Evolutionary conservation across 768 basidiomycete species (phyloP).

Genomic region (Tricholoma saponaceum): DNA sequence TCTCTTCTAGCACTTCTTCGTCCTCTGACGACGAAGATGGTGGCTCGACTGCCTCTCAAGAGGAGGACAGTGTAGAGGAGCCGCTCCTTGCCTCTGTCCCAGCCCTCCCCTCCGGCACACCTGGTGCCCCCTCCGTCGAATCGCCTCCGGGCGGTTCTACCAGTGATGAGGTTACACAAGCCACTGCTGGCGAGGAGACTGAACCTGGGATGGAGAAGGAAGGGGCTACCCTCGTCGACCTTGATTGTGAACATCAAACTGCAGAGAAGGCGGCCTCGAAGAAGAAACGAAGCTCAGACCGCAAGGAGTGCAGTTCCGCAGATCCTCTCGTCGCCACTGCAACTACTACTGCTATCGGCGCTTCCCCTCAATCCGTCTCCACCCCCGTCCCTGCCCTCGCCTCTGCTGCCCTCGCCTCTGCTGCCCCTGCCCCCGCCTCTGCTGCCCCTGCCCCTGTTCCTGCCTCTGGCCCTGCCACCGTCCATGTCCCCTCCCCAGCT

Average conservation of each 20-base stretch:
- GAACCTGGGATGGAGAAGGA: background rate
- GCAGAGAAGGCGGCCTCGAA: background rate
- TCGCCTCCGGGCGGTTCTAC: background rate
- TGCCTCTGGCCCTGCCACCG: background rate
- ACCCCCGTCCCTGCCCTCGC: no score
- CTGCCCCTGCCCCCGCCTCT: background rate
- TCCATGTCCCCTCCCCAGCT: background rate
- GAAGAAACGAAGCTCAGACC: background rate
- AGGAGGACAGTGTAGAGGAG: background rate
- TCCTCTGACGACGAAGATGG: background rate
- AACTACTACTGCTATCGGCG: background rate
- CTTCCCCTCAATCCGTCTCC: no score
- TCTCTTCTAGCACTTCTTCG: background rate
- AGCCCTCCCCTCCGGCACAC: background rate
- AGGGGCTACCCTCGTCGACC: background rate
- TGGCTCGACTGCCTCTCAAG: background rate
- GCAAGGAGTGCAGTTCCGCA: background rate
- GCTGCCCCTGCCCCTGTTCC: background rate
- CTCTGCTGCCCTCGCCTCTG: no score
- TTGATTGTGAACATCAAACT: background rate
- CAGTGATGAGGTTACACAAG: background rate
- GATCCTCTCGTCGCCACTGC: background rate
- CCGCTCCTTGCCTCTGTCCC: background rate
- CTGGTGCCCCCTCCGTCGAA: background rate
- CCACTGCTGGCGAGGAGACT: background rate